Percentiles rank a stretch among this genome's conserved stretches.
phyloP scores from a whole-genome alignment of 257 asterid genomes.

The Buddleja alternifolia region DNA sequence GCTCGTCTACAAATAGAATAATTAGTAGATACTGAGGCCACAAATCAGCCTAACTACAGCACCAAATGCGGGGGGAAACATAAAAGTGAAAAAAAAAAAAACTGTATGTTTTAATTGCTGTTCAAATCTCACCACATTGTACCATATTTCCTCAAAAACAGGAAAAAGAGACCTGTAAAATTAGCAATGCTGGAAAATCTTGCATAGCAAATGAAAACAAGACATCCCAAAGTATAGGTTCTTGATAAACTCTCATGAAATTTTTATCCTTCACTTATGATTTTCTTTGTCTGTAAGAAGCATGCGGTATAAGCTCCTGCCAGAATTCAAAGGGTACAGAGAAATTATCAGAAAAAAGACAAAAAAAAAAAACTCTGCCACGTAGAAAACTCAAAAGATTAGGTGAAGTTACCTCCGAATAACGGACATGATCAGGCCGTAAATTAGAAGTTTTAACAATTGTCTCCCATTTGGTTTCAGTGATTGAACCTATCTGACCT shows the following conservation, averaged over 20 bases:
- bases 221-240: constrained; percentile 24
- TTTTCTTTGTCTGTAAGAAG: constrained; percentile 50
- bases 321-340: neutral
- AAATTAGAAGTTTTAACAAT: constrained; percentile 71
- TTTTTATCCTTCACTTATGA: constrained; percentile 30
- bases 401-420: constrained; percentile 60
- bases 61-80: neutral
- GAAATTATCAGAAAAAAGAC: constrained; percentile 12
- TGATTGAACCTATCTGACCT: constrained; percentile 41
- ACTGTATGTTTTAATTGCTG: neutral
- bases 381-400: neutral
- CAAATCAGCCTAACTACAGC: constrained; percentile 19
- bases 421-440: constrained; percentile 54
- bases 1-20: neutral
- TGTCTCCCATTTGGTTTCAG: constrained; percentile 78
- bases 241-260: constrained; percentile 16
- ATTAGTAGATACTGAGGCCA: constrained; percentile 24
- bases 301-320: constrained; percentile 65
- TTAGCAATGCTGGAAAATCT: constrained; percentile 33
- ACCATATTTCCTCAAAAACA: constrained; percentile 27
- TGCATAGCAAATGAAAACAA: constrained; percentile 22
- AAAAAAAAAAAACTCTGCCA: neutral
- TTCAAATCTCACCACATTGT: constrained; percentile 36
- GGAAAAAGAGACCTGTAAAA: constrained; percentile 28
- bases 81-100: neutral